phyloP scores from a whole-genome alignment of 495 filamentous ascomycete species.

The Lasiosphaeria miniovina region DNA sequence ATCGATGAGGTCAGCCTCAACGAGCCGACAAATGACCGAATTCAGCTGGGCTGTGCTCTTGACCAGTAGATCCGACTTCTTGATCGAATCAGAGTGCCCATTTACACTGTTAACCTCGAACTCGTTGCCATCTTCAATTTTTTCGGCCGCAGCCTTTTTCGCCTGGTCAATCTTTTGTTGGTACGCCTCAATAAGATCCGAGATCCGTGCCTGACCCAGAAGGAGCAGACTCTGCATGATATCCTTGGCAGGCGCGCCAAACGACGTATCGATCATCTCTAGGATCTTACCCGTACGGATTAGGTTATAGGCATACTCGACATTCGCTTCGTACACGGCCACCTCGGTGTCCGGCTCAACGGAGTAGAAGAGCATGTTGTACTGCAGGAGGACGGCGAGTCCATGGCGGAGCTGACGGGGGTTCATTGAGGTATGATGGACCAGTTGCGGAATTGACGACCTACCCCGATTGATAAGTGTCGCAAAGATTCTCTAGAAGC shows the following conservation, averaged over 20 bases:
- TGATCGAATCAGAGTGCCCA: conserved; percentile 16
- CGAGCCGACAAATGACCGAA: conserved; percentile 40
- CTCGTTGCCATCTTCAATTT: conserved; percentile 14
- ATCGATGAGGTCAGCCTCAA: conserved; percentile 45
- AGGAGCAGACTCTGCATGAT: conserved; percentile 71
- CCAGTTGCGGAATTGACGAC: conserved; percentile 64
- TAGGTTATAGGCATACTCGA: conserved; percentile 71
- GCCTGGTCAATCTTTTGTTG: conserved; percentile 34
- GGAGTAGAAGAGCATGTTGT: conserved; percentile 78
- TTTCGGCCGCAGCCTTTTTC: conserved; percentile 17
- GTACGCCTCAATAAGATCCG: conserved; percentile 58
- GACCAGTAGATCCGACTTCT: conserved; percentile 22
- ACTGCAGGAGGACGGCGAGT: conserved; percentile 79
- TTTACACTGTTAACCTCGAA: conserved; percentile 22
- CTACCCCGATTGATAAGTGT: conserved; percentile 74
- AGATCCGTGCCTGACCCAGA: conserved; percentile 72
- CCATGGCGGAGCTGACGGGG: conserved; percentile 70
- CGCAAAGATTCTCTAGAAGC: conserved; percentile 68
- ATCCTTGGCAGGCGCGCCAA: conserved; percentile 65
- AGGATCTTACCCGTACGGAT: conserved; percentile 80
- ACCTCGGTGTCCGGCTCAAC: conserved; percentile 57
- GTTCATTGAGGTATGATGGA: conserved; percentile 63
- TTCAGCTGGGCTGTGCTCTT: conserved; percentile 36
- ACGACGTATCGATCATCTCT: conserved; percentile 64
- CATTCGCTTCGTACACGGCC: conserved; percentile 78